A percentile compares a stretch with the other conserved stretches of the same genome.
These are phyloP conservation scores for Cordyceps cateniannulata DNA, from an alignment of 2,329 filamentous ascomycete genomes.

Conservation along the genomic window DNA sequence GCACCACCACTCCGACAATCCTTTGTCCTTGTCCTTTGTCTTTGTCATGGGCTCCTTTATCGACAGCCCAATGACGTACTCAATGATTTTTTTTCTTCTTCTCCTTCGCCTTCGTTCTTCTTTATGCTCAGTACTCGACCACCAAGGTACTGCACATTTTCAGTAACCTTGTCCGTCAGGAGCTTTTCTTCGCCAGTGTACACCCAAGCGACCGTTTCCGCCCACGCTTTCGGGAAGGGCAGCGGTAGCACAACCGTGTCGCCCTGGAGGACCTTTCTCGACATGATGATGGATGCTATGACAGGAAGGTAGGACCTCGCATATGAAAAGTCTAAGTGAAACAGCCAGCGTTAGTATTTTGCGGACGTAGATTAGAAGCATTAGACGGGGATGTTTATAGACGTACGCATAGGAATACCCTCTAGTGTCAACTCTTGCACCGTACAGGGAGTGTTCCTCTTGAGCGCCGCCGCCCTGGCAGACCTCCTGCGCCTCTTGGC, in stretches of 20 bases:
- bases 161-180: constrained; percentile 37
- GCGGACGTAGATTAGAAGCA: not conserved
- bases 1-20: not conserved
- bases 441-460: not conserved
- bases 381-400: not conserved
- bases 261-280: constrained; percentile 42
- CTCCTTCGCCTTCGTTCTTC: not conserved
- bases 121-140: constrained; percentile 28
- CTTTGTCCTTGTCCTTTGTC: constrained; percentile 1
- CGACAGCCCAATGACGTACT: not conserved
- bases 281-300: constrained; percentile 48
- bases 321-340: constrained; percentile 22
- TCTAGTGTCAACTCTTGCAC: constrained; percentile 5
- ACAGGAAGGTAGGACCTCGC: constrained; percentile 40
- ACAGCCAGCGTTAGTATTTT: not conserved
- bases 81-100: not conserved
- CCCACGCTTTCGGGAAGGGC: constrained; percentile 50
- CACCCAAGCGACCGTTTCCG: constrained; percentile 46
- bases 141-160: constrained; percentile 50
- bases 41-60: constrained; percentile 6
- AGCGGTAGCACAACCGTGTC: constrained; percentile 53
- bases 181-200: constrained; percentile 44
- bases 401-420: constrained; percentile 19
- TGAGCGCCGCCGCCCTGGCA: not conserved
- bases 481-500: not conserved